Evolutionary conservation across 108 stramenopile genomes (phyloP), one percentile per base, ranked within the genome.

Genomic region (Skeletonema tropicum): DNA sequence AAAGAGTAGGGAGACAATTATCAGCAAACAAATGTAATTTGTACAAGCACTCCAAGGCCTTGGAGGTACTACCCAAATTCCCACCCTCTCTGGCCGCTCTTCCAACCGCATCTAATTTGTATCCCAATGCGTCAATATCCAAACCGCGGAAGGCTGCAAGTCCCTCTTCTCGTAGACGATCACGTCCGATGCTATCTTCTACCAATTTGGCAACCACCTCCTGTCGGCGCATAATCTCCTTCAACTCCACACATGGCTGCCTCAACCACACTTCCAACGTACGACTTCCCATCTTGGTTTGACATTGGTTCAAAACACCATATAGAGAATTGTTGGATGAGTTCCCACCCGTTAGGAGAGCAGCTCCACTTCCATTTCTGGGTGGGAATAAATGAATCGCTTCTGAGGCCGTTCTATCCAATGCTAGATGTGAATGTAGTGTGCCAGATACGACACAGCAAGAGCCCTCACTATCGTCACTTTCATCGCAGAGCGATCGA

Each of bases 371-470:
- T 12, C 76, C 82, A 75, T 85, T 83, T 45, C 83, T 21, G 6
- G 94, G 90, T 36, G 94, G 92, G 64, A 92, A 75, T 29, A 95
- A 59, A 66, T 95, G 86, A 78, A 95, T 92, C 32, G 83, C 81
- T 60, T 85, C 74, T 9, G 85, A 82, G n/a, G 94, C 94, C 2
- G 92, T 93, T 6, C 87, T 82, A 69, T 95, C 94, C 85, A 95
- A 75, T 13, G 71, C 52, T 41, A 95, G 32, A 49, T 83, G 79
- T 52, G 84, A 84, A 13, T 57, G 58, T 58, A 93, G 29, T 7
- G 74, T 68, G 0, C 92, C 92, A 14, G 52, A 26, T 36, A 64
- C 49, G 10, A 93, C 15, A 3, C 83, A 41, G 45, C 80, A 74
- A 6, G 66, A 42, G 3, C 77, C 74, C 2, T 66, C 52, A 30